Evolutionary conservation across 2,329 filamentous ascomycete species (phyloP).

Genomic region (Colletotrichum godetiae): DNA sequence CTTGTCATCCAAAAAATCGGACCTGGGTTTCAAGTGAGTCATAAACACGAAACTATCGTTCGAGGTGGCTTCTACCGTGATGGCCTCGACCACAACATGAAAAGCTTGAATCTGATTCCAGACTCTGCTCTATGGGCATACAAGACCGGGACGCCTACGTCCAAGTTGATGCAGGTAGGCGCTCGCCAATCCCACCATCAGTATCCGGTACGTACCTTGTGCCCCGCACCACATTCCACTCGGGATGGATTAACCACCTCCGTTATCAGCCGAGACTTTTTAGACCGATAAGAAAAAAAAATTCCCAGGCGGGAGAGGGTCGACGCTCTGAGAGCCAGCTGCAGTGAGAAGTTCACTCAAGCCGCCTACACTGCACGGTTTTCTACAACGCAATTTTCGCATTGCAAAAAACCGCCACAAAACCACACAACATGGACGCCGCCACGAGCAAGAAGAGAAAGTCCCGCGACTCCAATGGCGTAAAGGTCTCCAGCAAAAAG

Average conservation of each 20-base stretch:
- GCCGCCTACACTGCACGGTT: background rate
- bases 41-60: too few species aligned
- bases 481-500: slow-evolving; percentile 47
- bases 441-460: slow-evolving; percentile 57
- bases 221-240: background rate
- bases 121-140: too few species aligned
- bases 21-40: background rate
- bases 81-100: too few species aligned
- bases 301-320: slow-evolving; percentile 22
- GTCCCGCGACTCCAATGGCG: slow-evolving; percentile 46
- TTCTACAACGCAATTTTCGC: background rate
- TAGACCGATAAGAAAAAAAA: slow-evolving; percentile 34
- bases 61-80: too few species aligned
- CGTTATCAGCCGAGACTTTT: slow-evolving; percentile 28
- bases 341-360: background rate
- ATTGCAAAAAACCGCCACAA: slow-evolving; percentile 28
- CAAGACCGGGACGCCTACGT: too few species aligned
- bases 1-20: background rate
- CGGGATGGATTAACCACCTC: slow-evolving; percentile 21
- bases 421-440: slow-evolving; percentile 34
- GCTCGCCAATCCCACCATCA: background rate
- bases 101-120: too few species aligned
- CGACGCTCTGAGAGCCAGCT: background rate
- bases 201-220: background rate
- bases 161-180: too few species aligned